These are phyloP conservation scores for Iris pallida DNA, from an alignment of 116 monocot genomes.

Conservation along the genomic window DNA sequence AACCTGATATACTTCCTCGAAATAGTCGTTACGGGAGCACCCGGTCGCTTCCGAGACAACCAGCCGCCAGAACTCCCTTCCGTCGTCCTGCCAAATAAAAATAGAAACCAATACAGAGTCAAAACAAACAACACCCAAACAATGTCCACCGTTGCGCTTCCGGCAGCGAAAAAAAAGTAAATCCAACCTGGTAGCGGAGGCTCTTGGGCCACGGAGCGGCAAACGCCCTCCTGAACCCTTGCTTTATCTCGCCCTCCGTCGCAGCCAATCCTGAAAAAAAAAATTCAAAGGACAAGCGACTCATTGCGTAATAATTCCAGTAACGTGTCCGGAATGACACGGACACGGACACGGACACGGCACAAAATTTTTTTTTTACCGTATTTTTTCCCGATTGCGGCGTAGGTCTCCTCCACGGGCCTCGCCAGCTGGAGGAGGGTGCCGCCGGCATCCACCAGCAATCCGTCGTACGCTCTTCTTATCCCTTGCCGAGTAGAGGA, in stretches of 20 bases:
- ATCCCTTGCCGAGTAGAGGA: neutral
- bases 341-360: neutral
- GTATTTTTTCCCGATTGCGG: conserved; percentile 70
- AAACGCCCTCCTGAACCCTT: conserved; percentile 85
- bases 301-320: neutral
- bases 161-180: neutral
- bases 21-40: conserved; percentile 58
- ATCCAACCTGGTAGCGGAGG: conserved; percentile 72
- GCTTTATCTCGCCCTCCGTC: conserved; percentile 63
- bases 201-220: conserved; percentile 78
- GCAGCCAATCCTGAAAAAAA: conserved; percentile 41
- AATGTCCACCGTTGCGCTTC: no score
- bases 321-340: neutral
- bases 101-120: neutral
- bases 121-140: no score
- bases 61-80: conserved; percentile 73
- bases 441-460: conserved; percentile 92
- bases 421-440: conserved; percentile 73
- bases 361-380: conserved; percentile 23
- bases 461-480: conserved; percentile 59
- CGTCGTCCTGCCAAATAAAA: conserved; percentile 53
- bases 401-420: conserved; percentile 82
- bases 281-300: neutral
- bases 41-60: conserved; percentile 86
- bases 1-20: conserved; percentile 92